These are phyloP conservation scores for Endocladia muricata DNA, from an alignment of 31 red algal species.

Conservation along the genomic window DNA sequence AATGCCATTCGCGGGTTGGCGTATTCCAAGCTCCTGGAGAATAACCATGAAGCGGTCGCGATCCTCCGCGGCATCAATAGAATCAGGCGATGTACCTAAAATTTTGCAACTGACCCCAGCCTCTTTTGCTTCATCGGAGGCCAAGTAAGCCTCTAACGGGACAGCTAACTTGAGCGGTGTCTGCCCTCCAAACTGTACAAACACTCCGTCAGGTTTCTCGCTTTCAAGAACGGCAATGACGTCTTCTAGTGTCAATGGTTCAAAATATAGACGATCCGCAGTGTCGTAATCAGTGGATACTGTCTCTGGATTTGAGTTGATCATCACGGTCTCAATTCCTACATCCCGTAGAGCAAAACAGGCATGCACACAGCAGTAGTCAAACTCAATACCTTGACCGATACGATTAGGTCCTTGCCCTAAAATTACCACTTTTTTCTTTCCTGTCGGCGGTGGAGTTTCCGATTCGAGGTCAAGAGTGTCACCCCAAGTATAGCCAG, in stretches of 20 bases:
- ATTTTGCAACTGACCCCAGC: conserved; percentile 76
- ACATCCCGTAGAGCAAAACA: conserved; percentile 93
- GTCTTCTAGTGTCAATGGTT: conserved; percentile 97
- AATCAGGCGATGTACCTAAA: conserved; percentile 88
- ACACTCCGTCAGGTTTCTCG: conserved; percentile 90
- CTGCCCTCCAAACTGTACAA: conserved; percentile 97
- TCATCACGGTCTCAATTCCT: conserved; percentile 98
- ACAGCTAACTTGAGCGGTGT: conserved; percentile 96
- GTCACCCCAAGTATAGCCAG: conserved; percentile 72
- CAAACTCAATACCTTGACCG: conserved; percentile 99
- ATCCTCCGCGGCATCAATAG: conserved; percentile 98
- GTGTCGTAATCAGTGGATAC: conserved; percentile 99
- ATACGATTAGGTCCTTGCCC: conserved; percentile 98
- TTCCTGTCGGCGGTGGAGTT: conserved; percentile 73
- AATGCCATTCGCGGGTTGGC: conserved; percentile 92
- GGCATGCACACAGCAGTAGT: conserved; percentile 96
- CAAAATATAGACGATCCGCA: conserved; percentile 97
- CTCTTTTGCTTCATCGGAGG: conserved; percentile 79
- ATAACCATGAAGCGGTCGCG: conserved; percentile 92
- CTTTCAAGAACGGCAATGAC: conserved; percentile 90
- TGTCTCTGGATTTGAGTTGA: conserved; percentile 99
- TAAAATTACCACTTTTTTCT: conserved; percentile 94
- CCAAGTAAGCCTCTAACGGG: conserved; percentile 80
- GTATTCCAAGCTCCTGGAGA: conserved; percentile 83
- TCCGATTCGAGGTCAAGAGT: conserved; percentile 48